Conservation (phyloP, 139 green algal species). For the Coelastrella sp. region DNA sequence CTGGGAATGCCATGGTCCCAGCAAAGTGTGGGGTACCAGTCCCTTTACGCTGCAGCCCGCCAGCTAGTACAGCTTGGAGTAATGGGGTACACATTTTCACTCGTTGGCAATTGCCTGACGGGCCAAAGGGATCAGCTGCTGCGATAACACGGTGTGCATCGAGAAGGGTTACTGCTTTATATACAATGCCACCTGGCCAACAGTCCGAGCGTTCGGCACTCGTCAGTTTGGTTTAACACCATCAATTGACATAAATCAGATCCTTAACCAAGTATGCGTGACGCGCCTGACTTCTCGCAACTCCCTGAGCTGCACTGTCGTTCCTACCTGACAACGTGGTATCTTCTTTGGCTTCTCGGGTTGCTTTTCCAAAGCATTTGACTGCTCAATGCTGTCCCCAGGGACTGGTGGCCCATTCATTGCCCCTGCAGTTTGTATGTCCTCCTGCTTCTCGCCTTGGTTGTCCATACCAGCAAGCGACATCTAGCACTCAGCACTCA, state of each 20-base stretch:
- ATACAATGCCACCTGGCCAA: neutral
- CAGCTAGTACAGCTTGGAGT: too few species aligned
- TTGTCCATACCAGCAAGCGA: neutral
- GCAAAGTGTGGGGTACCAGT: too few species aligned
- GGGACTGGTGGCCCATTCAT: neutral
- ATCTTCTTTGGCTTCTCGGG: constrained; percentile 26
- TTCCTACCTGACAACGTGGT: constrained; percentile 7
- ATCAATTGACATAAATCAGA: neutral
- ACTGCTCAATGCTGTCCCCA: neutral
- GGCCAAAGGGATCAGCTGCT: too few species aligned
- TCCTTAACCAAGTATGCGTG: neutral
- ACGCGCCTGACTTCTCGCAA: neutral
- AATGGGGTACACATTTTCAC: too few species aligned
- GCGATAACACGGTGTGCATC: neutral
- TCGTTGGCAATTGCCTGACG: too few species aligned
- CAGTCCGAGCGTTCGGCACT: neutral
- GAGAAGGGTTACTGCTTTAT: neutral
- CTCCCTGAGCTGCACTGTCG: neutral
- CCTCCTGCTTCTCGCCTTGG: neutral
- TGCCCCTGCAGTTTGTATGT: neutral
- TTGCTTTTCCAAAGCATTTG: neutral
- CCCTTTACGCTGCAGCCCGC: too few species aligned
- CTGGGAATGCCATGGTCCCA: too few species aligned
- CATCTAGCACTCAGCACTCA: neutral
- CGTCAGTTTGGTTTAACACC: neutral